Base-by-base conservation (phyloP, 208 protist species). In the Spongospora subterranea region DNA sequence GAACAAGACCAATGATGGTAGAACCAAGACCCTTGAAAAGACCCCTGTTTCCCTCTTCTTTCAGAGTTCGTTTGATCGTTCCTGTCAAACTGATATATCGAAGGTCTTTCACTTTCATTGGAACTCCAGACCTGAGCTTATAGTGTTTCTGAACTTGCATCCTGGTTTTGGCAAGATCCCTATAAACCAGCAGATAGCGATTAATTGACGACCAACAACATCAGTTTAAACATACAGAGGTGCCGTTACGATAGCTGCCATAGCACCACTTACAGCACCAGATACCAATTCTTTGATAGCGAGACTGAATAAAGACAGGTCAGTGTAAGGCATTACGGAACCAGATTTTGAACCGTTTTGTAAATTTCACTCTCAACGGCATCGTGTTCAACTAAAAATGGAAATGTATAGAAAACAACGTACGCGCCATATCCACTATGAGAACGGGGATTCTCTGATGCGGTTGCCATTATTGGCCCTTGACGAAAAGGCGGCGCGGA, bases 81-180 rank as follows among this genome's bases (percentile, higher is more conserved):
- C 71, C 71, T 20, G 71, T 40, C 17, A 82, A n/a, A 13, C 35
- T 82, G 17, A n/a, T 43, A 43, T 82, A 82, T 43, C 71, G 6
- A 29, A 60, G 24, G 24, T 60, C 50, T 6, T 40, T 43, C 6
- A 6, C 71, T 6, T 13, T 45, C 11, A 6, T n/a, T 6, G 40
- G n/a, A 17, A 32, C 20, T 20, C 35, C 13, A 6, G 71, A 20
- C 40, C 17, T 82, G 17, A n/a, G 71, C 71, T 82, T 43, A 13
- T 40, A 43, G n/a, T 82, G 40, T 43, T 82, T 6, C 71, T 82
- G 71, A 13, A 82, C 71, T n/a, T 82, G 71, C 71, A 82, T 82
- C 35, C 71, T 6, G 6, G 71, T 82, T n/a, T 82, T 82, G 17
- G 71, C 71, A 6, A 82, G n/a, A n/a, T 82, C 71, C 50, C 50